Evolutionary conservation across 2,329 filamentous ascomycete species (phyloP), one percentile per base, ranked within the genome.

Genomic region (Huntiella omanensis): DNA sequence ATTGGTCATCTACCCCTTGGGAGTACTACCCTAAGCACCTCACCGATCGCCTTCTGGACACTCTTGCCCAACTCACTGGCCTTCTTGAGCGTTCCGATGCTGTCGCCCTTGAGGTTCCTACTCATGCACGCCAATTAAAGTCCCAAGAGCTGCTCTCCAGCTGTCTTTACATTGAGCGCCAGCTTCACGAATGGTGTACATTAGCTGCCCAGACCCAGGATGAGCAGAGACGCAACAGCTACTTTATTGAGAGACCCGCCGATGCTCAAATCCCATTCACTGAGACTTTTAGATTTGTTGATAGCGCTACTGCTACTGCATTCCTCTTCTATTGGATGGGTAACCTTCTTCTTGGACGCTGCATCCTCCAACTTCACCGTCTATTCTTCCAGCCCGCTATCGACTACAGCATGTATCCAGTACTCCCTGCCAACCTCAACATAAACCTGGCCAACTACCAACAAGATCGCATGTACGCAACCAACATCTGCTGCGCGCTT

Each of bases 291-390:
- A 59, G 57, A 8, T 73, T 74, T 54, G 59, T 58, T 22, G 63
- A 68, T 52, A 54, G 60, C 13, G 52, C 60, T 10, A 62, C 65
- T 0, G 66, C 70, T 0, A 52, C 71, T 32, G 61, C 62, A 40
- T 65, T 73, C 51, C 55, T 71, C 10, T 68, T 70, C 54, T 73
- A 71, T 55, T 75, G 71, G 71, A 63, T 68, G 50, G 56, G 64
- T 1, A 64, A 70, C 40, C 59, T 73, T 22, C 52, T 66, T 10
- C 63, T 75, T 40, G 65, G 68, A 50, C 65, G 63, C 7, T 68
- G 64, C 52, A 62, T 73, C 36, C 63, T 65, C 49, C 53, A 54
- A 12, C 56, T 75, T 12, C 61, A 71, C 48, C 57, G 60, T 19
- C 56, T 58, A 48, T 60, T 70, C 39, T 64, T 63, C 50, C 60